Evolutionary conservation across 176 grass and related monocot genomes (phyloP).

Genomic region (Oryza nivara): DNA sequence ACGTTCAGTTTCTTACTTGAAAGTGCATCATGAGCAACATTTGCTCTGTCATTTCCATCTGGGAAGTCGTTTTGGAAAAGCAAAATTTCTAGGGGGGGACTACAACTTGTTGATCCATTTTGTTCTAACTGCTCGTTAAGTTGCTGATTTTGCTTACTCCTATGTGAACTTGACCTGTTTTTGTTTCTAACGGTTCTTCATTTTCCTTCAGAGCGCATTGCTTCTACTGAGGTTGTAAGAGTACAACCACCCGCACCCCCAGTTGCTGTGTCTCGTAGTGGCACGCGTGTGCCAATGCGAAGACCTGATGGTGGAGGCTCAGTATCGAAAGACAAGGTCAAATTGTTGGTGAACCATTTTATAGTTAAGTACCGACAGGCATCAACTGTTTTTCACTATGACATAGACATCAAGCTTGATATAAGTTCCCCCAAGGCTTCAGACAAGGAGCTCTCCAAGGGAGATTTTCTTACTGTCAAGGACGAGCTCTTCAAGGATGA

Average conservation of each 20-base stretch:
- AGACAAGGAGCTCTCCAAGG: slow-evolving; percentile 51
- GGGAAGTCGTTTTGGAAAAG: not conserved
- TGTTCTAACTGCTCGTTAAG: not conserved
- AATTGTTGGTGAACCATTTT: slow-evolving; percentile 61
- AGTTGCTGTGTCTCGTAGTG: slow-evolving; percentile 20
- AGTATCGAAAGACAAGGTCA: slow-evolving; percentile 13
- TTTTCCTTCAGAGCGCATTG: slow-evolving; percentile 41
- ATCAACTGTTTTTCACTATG: slow-evolving; percentile 55
- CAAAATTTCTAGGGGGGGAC: not conserved
- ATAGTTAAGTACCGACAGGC: slow-evolving; percentile 43
- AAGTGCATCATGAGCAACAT: not conserved
- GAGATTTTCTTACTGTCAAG: slow-evolving; percentile 57
- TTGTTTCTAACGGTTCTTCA: slow-evolving; percentile 20
- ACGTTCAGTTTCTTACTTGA: not conserved
- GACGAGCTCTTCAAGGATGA: slow-evolving; percentile 57
- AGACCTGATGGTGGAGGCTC: slow-evolving; percentile 57
- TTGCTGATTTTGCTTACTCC: not conserved
- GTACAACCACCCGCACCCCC: slow-evolving; percentile 3
- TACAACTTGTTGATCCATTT: not conserved
- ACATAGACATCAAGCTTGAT: slow-evolving; percentile 55
- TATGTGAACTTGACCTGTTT: not conserved
- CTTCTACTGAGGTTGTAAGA: slow-evolving; percentile 25
- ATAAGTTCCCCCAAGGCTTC: slow-evolving; percentile 36
- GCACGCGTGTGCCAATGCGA: slow-evolving; percentile 40
- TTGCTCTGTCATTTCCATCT: not conserved